Conservation (phyloP, 148 eudicot genomes). For the Beta vulgaris region DNA sequence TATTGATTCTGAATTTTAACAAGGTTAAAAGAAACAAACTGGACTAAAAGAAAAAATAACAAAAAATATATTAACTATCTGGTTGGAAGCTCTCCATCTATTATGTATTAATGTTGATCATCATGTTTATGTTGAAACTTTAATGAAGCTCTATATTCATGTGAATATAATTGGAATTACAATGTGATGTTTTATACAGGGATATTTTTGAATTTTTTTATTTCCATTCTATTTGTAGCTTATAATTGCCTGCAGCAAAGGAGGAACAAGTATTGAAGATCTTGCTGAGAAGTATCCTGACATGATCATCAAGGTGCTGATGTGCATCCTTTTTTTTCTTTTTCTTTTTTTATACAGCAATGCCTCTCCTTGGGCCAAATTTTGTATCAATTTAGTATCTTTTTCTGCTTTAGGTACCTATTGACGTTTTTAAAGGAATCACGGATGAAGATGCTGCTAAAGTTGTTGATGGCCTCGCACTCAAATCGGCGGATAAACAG, state of each 20-base stretch:
- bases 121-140: not conserved
- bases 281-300: slow-evolving; percentile 96
- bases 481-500: slow-evolving; percentile 65
- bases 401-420: slow-evolving; percentile 60
- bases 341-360: not conserved
- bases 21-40: no score
- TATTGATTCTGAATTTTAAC: no score
- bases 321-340: slow-evolving; percentile 1
- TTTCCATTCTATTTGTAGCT: slow-evolving; percentile 37
- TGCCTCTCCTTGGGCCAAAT: slow-evolving; percentile 10
- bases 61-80: not conserved
- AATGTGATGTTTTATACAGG: not conserved
- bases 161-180: not conserved
- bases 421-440: slow-evolving; percentile 88
- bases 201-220: not conserved
- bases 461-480: slow-evolving; percentile 91
- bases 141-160: not conserved
- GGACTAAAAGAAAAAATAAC: no score
- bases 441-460: slow-evolving; percentile 96
- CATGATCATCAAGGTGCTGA: slow-evolving; percentile 83
- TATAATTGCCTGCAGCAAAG: slow-evolving; percentile 86
- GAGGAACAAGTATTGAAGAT: slow-evolving; percentile 98
- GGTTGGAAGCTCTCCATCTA: not conserved
- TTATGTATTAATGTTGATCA: not conserved
- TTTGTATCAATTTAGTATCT: not conserved